These are phyloP conservation scores for Ambispora gerdemannii DNA, from an alignment of 192 early-diverging fungal genomes.

Conservation along the genomic window DNA sequence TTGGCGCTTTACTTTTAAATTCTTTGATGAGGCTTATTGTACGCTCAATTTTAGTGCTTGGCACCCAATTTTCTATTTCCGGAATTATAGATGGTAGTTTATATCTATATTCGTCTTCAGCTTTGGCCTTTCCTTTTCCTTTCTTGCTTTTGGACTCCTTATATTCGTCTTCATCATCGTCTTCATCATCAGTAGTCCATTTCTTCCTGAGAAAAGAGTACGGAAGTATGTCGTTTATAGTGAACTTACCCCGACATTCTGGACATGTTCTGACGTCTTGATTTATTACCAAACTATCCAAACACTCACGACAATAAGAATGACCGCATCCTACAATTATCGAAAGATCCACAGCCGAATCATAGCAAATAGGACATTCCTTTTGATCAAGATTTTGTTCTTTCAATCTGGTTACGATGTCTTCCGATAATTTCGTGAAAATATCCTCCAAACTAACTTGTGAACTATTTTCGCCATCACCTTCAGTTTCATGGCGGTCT, in stretches of 20 bases:
- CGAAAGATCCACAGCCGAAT: neutral
- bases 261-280: slow-evolving; percentile 34
- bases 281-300: slow-evolving; percentile 23
- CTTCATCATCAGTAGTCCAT: neutral
- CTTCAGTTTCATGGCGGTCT: slow-evolving; percentile 29
- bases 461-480: slow-evolving; percentile 7
- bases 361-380: slow-evolving; percentile 42
- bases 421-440: slow-evolving; percentile 31
- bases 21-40: slow-evolving; percentile 44
- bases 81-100: neutral
- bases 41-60: slow-evolving; percentile 31
- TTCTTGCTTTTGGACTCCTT: too few relatives aligned
- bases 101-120: neutral
- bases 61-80: neutral
- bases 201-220: neutral
- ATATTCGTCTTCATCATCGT: too few relatives aligned
- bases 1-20: slow-evolving; percentile 42
- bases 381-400: slow-evolving; percentile 32
- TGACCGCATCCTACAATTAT: neutral
- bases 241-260: slow-evolving; percentile 31
- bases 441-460: slow-evolving; percentile 18
- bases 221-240: neutral
- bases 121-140: neutral
- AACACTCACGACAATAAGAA: neutral
- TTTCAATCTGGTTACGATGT: slow-evolving; percentile 31